These are phyloP conservation scores for Pseudogymnoascus sp. DNA, from an alignment of 2,329 filamentous ascomycete species.

Conservation along the genomic window DNA sequence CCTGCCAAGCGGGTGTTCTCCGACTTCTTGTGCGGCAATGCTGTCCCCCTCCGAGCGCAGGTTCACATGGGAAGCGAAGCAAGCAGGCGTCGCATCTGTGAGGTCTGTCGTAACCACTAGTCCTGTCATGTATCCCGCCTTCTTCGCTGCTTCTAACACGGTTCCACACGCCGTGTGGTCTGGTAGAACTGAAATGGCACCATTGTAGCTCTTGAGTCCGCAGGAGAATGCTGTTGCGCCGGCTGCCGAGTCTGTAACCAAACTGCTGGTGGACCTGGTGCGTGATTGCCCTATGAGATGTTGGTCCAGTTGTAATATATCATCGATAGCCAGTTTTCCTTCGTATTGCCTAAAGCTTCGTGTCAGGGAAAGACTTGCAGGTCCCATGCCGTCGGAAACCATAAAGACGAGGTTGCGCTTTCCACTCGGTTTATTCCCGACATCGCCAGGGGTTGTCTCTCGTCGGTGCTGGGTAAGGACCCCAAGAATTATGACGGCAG, in stretches of 20 bases:
- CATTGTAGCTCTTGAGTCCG: slow-evolving; percentile 89
- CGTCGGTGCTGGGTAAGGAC: slow-evolving; percentile 67
- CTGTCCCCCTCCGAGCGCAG: slow-evolving; percentile 73
- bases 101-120: slow-evolving; percentile 91
- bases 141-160: slow-evolving; percentile 86
- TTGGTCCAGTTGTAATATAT: slow-evolving; percentile 72
- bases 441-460: slow-evolving; percentile 27
- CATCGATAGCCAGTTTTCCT: slow-evolving; percentile 60
- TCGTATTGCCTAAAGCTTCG: slow-evolving; percentile 76
- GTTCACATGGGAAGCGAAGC: slow-evolving; percentile 84
- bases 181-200: slow-evolving; percentile 82
- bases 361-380: slow-evolving; percentile 79
- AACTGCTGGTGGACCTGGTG: slow-evolving; percentile 71
- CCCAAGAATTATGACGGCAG: slow-evolving; percentile 67
- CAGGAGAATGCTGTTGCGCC: slow-evolving; percentile 95
- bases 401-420: slow-evolving; percentile 98
- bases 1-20: slow-evolving; percentile 75
- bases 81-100: slow-evolving; percentile 92
- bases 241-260: slow-evolving; percentile 94
- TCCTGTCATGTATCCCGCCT: slow-evolving; percentile 83
- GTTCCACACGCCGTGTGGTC: slow-evolving; percentile 84
- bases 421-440: slow-evolving; percentile 35
- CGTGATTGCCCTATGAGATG: slow-evolving; percentile 86
- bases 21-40: slow-evolving; percentile 87
- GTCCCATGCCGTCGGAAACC: slow-evolving; percentile 98